Conservation (phyloP, 2,329 filamentous ascomycete genomes). For the Fusarium duplospermum region DNA sequence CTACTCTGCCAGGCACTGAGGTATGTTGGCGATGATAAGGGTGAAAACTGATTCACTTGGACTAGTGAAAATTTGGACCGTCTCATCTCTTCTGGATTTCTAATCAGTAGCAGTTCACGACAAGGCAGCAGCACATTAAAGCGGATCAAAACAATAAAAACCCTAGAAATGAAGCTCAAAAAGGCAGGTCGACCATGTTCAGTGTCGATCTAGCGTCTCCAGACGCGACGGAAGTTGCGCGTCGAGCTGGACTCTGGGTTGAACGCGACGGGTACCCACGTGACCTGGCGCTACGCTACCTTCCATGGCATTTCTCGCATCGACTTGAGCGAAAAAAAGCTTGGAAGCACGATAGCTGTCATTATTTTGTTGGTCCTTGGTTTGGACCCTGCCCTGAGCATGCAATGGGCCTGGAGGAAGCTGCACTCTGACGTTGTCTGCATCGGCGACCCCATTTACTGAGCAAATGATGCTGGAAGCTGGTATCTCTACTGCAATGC, state of each 20-base stretch:
- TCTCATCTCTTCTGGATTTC: conserved; percentile 13
- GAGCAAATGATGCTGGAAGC: not conserved
- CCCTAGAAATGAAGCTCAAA: not conserved
- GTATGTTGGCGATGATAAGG: conserved; percentile 1
- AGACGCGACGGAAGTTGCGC: conserved; percentile 12
- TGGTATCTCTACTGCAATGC: not conserved
- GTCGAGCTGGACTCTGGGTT: not conserved
- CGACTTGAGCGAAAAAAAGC: not conserved
- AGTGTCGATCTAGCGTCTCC: not conserved
- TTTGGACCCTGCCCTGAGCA: not conserved
- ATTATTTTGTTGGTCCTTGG: not conserved
- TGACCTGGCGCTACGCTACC: conserved; percentile 6
- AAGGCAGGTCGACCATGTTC: conserved; percentile 8
- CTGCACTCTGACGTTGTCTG: not conserved
- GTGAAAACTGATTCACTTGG: conserved; percentile 12
- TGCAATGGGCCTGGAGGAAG: not conserved
- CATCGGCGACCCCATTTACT: not conserved
- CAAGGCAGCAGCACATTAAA: not conserved
- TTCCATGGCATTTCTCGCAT: not conserved
- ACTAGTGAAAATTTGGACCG: conserved; percentile 15
- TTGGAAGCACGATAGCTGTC: not conserved
- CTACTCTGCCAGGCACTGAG: not conserved
- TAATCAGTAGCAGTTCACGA: conserved; percentile 9
- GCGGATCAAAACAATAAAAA: not conserved
- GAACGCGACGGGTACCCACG: conserved; percentile 34